Conservation (phyloP, 805 yeast genomes). For the Myxozyma vanderwaltii region DNA sequence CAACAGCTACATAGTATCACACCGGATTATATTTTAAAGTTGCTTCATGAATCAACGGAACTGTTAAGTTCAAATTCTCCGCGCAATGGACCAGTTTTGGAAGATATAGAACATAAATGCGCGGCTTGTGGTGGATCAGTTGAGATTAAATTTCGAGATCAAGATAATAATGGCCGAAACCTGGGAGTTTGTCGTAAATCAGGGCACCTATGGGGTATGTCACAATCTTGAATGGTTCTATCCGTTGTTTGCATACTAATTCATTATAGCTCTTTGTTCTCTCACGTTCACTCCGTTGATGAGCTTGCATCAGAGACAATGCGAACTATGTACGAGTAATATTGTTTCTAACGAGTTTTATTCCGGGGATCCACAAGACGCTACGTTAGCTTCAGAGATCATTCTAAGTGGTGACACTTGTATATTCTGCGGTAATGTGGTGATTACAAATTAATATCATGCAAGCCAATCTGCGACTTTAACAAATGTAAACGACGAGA, state of each 20-base stretch:
- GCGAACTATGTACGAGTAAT: conserved; percentile 15
- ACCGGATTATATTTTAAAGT: background rate
- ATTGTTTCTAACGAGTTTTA: background rate
- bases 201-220: conserved; percentile 28
- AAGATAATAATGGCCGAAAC: background rate
- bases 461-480: no score
- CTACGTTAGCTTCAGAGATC: conserved; percentile 3
- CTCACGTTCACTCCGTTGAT: conserved; percentile 29
- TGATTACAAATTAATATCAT: conserved; percentile 1
- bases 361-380: background rate
- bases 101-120: conserved; percentile 12
- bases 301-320: conserved; percentile 25
- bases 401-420: conserved; percentile 12
- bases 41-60: background rate
- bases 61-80: background rate
- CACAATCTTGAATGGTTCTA: background rate
- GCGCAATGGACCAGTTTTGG: background rate
- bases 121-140: conserved; percentile 26
- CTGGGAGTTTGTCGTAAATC: conserved; percentile 13
- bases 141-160: conserved; percentile 7
- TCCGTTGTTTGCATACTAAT: background rate
- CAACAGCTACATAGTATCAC: no score
- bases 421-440: conserved; percentile 24
- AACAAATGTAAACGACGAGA: no score
- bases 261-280: conserved; percentile 16